Conservation (phyloP, 176 grass and related monocot genomes). For the Guadua angustifolia region DNA sequence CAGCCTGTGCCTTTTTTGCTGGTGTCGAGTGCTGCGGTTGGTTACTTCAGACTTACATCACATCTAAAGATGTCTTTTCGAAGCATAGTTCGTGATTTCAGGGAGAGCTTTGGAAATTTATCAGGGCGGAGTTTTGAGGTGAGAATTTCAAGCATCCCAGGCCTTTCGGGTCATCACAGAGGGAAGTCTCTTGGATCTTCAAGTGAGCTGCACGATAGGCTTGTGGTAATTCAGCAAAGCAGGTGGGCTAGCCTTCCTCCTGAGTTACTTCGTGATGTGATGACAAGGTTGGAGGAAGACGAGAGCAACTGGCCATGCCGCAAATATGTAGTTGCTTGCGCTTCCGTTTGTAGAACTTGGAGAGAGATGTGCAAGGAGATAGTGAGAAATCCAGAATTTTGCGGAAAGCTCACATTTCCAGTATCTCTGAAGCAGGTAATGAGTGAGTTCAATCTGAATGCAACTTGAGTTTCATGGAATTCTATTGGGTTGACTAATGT, state of each 20-base stretch:
- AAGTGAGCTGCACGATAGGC: constrained; percentile 42
- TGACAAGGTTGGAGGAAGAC: constrained; percentile 71
- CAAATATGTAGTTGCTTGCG: constrained; percentile 83
- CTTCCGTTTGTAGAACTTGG: constrained; percentile 79
- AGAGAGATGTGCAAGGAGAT: constrained; percentile 86
- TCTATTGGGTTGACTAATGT: not conserved
- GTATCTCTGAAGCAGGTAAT: constrained; percentile 92
- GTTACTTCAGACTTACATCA: constrained; percentile 23
- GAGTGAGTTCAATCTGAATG: not conserved
- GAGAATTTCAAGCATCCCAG: constrained; percentile 52
- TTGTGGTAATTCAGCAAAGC: constrained; percentile 42
- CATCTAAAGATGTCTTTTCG: constrained; percentile 63
- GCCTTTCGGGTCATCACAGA: constrained; percentile 45
- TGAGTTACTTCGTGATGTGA: constrained; percentile 75
- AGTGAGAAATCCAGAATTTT: constrained; percentile 79
- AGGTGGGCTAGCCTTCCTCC: constrained; percentile 77
- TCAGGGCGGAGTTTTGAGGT: constrained; percentile 70
- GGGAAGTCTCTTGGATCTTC: constrained; percentile 57
- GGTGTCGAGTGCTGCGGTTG: not conserved
- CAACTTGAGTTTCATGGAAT: not conserved
- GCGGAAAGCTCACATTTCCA: constrained; percentile 86
- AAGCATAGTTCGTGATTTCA: constrained; percentile 70
- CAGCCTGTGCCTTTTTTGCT: constrained; percentile 1
- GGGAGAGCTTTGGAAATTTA: constrained; percentile 70
- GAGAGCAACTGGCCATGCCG: constrained; percentile 80